Evolutionary conservation across 2,329 filamentous ascomycete genomes (phyloP), one percentile per base, ranked within the genome.

Genomic region (Neonectria coccinea): DNA sequence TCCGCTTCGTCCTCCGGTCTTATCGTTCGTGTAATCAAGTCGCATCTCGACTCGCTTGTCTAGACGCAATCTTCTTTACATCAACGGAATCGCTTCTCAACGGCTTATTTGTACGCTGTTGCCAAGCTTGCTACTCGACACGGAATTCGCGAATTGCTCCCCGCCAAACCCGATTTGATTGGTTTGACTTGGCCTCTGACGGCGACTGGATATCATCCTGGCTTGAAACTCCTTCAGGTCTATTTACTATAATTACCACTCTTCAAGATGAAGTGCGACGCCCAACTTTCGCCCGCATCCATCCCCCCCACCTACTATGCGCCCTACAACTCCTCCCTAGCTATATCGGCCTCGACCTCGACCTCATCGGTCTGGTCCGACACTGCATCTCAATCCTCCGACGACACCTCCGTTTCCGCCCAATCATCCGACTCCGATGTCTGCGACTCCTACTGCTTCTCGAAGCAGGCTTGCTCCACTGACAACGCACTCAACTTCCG

Each of bases 321-420:
- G 65, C 86, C 89, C 69, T 94, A 93, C 80, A 88, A 87, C 77
- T 87, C 89, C 64, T 90, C 91, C 45, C 82, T 93, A 83, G 88
- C 90, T 75, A 91, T 91, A 61, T 92, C 91, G 71, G 88, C 91
- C 63, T 93, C 92, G 31, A 91, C 91, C 60, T 94, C 92, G 20
- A 87, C 90, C 62, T 88, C 89, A 60, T 96, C 92, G 36, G 85
- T 93, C 73, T 96, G 93, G 85, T 96, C 93, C 70, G 85, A 91
- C 74, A 86, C 84, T 55, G 90, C 89, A 60, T 89, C 88, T 20
- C 90, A 93, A 80, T 84, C 85, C 67, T 92, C 91, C 58, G 88
- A 91, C 73, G 89, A 90, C 65, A 89, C 89, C 44, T 89, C 88
- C 59, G 79, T 86, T 68, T 90, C 90, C 59, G 84, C 87, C 65